Percentiles rank a stretch among this genome's conserved stretches.
These are phyloP conservation scores for Phytophthora capsici DNA, from an alignment of 352 stramenopile species.

Conservation along the genomic window DNA sequence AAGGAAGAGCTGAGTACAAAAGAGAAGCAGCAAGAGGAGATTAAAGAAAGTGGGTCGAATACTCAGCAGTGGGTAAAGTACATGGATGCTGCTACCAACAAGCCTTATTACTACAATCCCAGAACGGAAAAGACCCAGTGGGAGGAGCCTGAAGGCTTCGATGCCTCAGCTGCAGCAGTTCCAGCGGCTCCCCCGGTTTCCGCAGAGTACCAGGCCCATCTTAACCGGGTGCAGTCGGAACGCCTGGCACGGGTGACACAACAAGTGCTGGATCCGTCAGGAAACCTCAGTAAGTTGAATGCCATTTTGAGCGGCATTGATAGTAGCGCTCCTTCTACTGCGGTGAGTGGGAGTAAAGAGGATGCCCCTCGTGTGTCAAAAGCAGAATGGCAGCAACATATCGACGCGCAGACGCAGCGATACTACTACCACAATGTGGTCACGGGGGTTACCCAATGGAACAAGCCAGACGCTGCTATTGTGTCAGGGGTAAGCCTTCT, in stretches of 20 bases:
- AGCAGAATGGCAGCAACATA: slow-evolving; percentile 85
- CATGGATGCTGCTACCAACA: slow-evolving; percentile 66
- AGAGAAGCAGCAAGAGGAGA: not conserved
- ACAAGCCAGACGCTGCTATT: slow-evolving; percentile 69
- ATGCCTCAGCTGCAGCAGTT: slow-evolving; percentile 32
- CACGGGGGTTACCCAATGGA: slow-evolving; percentile 83
- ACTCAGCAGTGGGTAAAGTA: slow-evolving; percentile 69
- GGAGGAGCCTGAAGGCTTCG: slow-evolving; percentile 62
- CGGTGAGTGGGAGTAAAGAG: not conserved
- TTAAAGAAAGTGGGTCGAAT: not conserved
- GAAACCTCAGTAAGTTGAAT: slow-evolving; percentile 75
- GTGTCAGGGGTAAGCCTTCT: slow-evolving; percentile 66
- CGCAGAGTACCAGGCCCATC: slow-evolving; percentile 73
- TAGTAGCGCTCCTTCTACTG: slow-evolving; percentile 13
- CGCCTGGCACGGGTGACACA: slow-evolving; percentile 61
- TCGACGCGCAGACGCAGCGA: slow-evolving; percentile 77
- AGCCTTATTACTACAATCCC: slow-evolving; percentile 80
- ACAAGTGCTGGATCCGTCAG: slow-evolving; percentile 70
- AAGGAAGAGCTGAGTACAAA: slow-evolving; percentile 3
- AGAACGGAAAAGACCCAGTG: slow-evolving; percentile 73
- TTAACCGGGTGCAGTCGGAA: slow-evolving; percentile 61
- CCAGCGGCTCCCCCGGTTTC: slow-evolving; percentile 27
- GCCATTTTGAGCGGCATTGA: slow-evolving; percentile 73
- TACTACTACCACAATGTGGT: slow-evolving; percentile 89
- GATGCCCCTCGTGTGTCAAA: slow-evolving; percentile 24